Base-by-base conservation (phyloP, 2,329 filamentous ascomycete species). In the Penicillium sp. region DNA sequence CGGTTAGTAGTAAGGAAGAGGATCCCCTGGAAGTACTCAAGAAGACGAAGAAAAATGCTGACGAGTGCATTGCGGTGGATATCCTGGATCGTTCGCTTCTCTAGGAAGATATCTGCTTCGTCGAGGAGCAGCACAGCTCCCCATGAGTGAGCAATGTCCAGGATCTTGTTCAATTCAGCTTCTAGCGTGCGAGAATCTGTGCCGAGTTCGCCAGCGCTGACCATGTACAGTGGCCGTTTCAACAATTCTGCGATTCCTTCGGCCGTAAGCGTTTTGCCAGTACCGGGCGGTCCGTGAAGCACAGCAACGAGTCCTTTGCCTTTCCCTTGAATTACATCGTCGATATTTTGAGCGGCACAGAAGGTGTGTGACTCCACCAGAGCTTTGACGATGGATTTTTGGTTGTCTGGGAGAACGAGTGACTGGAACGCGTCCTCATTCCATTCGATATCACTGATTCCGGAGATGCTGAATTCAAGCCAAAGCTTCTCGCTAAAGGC, bases 11-110 rank as follows among this genome's bases (percentile, higher is more conserved):
- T 97, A 29, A 97, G 78, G 80, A 97, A 96, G 5, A 96, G 76
- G 57, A 96, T 96, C 3, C 93, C 93, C 72, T 96, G 91, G 79
- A 96, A 96, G 75, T 96, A 97, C 76, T 97, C 93, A 0, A 97
- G 83, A 60, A 94, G 84, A 0, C 92, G 88, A 2, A 97, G 81
- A 82, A 97, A 97, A 70, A 96, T 92, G 74, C 89, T 91, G 56
- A 96, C 93, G 1, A 95, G 86, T 0, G 90, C 90, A 69, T 96
- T 96, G 62, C 92, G 89, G 72, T 93, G 90, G 56, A 96, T 89
- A 69, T 96, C 91, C 66, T 92, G 89, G 70, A 92, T 88, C 52
- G 91, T 90, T 1, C 92, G 88, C 75, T 91, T 90, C 80, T 96
- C 91, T 9, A 96, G 81, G 78, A 93, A 93, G 5, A 93, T 90